phyloP scores from a whole-genome alignment of 139 green algal genomes.

The Astrephomene gubernaculifera region DNA sequence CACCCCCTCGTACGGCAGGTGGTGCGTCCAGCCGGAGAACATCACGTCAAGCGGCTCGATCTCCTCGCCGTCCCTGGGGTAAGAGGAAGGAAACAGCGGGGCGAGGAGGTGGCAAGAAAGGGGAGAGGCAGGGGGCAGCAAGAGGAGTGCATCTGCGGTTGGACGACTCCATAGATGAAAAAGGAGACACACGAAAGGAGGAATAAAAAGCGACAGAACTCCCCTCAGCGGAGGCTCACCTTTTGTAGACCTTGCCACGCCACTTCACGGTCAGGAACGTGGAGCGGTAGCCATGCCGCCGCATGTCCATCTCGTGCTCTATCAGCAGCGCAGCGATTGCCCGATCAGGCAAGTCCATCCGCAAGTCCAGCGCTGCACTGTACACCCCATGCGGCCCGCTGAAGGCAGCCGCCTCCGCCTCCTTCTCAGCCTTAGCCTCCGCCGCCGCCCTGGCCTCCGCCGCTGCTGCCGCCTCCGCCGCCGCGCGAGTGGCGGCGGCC shows the following conservation, averaged over 20 bases:
- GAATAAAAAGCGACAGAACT: too few relatives aligned
- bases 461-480: not conserved
- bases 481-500: not conserved
- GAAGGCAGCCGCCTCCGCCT: not conserved
- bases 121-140: not conserved
- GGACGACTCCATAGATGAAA: too few relatives aligned
- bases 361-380: not conserved
- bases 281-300: constrained; percentile 12
- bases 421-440: not conserved
- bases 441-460: not conserved
- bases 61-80: constrained; percentile 30
- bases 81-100: too few relatives aligned
- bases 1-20: not conserved
- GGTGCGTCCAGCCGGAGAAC: constrained; percentile 33
- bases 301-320: constrained; percentile 41
- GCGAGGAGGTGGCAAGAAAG: not conserved
- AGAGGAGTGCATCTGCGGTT: too few relatives aligned
- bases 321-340: constrained; percentile 5
- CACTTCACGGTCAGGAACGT: constrained; percentile 23
- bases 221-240: not conserved
- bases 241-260: constrained; percentile 25
- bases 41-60: constrained; percentile 12
- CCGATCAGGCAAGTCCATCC: not conserved
- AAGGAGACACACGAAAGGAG: too few relatives aligned
- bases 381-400: not conserved